phyloP scores from a whole-genome alignment of 129 eudicot species.

The Helianthus annuus region HanXRQr2.0-SUNRISE NC_035443.2:14159957-14160456 shows the following conservation, averaged over 20 bases:
- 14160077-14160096: constrained; percentile 86
- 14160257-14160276: constrained; percentile 16
- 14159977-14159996: constrained; percentile 14
- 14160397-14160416: too few species aligned
- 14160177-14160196: constrained; percentile 26
- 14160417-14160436: too few species aligned
- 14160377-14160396: too few species aligned
- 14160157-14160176: constrained; percentile 31
- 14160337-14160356: not conserved
- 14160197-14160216: constrained; percentile 27
- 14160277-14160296: constrained; percentile 17
- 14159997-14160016: constrained; percentile 78
- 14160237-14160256: constrained; percentile 29
- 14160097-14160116: constrained; percentile 61
- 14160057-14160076: constrained; percentile 87
- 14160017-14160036: constrained; percentile 92
- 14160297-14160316: not conserved
- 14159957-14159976: not conserved
- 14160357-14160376: too few species aligned
- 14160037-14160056: constrained; percentile 86
- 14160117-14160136: too few species aligned
- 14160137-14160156: too few species aligned
- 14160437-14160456: too few species aligned
- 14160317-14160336: not conserved
- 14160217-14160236: constrained; percentile 7